Percentiles rank a stretch among this genome's conserved stretches.
These are phyloP conservation scores for Hebeloma cylindrosporum DNA, from an alignment of 768 basidiomycete genomes.

Conservation along the genomic window DNA sequence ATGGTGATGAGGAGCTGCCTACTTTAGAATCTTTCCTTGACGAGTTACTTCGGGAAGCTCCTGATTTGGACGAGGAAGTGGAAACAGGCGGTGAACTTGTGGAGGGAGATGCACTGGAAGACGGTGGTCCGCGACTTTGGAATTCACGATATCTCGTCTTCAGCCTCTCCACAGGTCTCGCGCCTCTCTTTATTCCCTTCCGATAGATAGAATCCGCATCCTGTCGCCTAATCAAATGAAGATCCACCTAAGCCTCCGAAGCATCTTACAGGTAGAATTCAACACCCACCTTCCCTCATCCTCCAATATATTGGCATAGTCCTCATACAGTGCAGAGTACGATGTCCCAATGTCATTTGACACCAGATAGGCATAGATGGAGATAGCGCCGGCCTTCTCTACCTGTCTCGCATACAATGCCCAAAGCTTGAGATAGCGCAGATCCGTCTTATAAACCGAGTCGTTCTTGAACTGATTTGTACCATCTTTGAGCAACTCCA, in stretches of 20 bases:
- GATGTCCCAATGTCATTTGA: constrained; percentile 73
- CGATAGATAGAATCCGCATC: constrained; percentile 84
- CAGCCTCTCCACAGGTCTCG: constrained; percentile 80
- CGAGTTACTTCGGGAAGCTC: constrained; percentile 14
- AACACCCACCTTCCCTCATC: constrained; percentile 64
- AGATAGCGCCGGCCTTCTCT: constrained; percentile 66
- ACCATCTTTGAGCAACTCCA: constrained; percentile 81
- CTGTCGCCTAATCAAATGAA: constrained; percentile 45
- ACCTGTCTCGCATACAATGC: constrained; percentile 80
- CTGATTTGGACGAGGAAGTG: constrained; percentile 15
- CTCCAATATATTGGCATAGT: constrained; percentile 84
- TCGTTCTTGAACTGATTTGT: constrained; percentile 83
- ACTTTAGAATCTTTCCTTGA: constrained; percentile 13
- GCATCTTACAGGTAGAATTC: not conserved
- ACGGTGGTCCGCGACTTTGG: constrained; percentile 51
- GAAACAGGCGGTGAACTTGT: constrained; percentile 28
- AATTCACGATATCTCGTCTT: constrained; percentile 83
- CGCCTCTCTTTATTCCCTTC: constrained; percentile 78
- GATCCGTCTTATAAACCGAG: constrained; percentile 79
- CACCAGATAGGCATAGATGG: constrained; percentile 71
- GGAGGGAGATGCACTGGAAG: constrained; percentile 29
- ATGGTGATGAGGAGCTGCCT: constrained; percentile 12
- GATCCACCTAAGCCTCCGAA: constrained; percentile 1
- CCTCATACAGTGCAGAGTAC: constrained; percentile 85
- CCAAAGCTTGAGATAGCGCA: constrained; percentile 93